Evolutionary conservation across 2,329 filamentous ascomycete species (phyloP).

Genomic region (Graphilbum fragrans): DNA sequence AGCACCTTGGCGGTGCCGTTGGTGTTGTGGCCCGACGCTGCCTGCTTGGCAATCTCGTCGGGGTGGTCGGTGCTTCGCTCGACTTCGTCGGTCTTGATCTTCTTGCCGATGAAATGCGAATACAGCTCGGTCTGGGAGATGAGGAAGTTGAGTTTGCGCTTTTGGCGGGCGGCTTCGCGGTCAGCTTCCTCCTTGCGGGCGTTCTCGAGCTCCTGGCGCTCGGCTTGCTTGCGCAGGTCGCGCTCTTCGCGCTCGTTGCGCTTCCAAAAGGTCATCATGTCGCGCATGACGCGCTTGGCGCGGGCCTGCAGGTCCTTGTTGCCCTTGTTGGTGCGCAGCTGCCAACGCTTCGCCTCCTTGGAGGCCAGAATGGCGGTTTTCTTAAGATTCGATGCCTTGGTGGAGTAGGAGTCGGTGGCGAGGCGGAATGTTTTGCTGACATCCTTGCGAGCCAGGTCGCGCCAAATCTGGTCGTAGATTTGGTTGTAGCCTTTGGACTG

Average conservation of each 20-base stretch:
- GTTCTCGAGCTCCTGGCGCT: conserved; percentile 91
- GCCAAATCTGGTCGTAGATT: conserved; percentile 95
- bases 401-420: conserved; percentile 73
- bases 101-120: conserved; percentile 98
- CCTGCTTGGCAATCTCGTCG: conserved; percentile 49
- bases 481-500: conserved; percentile 91
- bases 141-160: conserved; percentile 97
- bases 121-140: conserved; percentile 98
- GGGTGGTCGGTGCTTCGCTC: conserved; percentile 80
- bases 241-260: conserved; percentile 96
- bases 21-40: conserved; percentile 13
- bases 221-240: conserved; percentile 83
- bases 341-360: conserved; percentile 96
- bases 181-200: conserved; percentile 95
- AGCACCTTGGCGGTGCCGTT: conserved; percentile 23
- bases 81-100: conserved; percentile 95
- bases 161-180: conserved; percentile 91
- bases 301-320: conserved; percentile 95
- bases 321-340: conserved; percentile 94
- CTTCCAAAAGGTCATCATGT: conserved; percentile 99
- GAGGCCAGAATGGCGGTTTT: conserved; percentile 95
- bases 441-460: conserved; percentile 86
- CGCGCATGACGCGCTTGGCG: conserved; percentile 95
- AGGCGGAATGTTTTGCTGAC: conserved; percentile 86
- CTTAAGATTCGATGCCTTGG: conserved; percentile 87